These are phyloP conservation scores for Solanum chiquidenum DNA, from an alignment of 257 asterid genomes.

Conservation along the genomic window DNA sequence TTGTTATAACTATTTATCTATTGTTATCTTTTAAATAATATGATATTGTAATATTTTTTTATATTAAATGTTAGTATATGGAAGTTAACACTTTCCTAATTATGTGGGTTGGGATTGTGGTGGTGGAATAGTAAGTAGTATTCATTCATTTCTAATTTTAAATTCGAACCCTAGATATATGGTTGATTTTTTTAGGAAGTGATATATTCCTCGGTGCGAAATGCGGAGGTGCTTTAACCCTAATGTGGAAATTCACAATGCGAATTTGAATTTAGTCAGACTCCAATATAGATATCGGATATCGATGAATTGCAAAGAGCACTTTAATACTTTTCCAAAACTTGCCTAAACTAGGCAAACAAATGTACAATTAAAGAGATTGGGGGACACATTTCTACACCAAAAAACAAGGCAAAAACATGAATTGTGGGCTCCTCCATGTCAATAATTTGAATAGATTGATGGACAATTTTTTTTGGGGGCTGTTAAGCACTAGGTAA, in stretches of 20 bases:
- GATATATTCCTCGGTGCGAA: too few species aligned
- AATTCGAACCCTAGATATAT: not conserved
- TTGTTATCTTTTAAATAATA: not conserved
- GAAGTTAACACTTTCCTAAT: not conserved
- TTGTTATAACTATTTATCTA: too few species aligned
- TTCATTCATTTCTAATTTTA: not conserved
- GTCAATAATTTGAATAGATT: not conserved
- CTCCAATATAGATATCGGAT: accelerated
- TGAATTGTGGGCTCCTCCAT: not conserved
- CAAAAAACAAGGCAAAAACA: not conserved
- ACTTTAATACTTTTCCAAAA: not conserved
- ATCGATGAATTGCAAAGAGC: not conserved
- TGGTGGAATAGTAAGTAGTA: not conserved
- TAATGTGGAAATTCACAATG: not conserved
- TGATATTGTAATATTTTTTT: not conserved
- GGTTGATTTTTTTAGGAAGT: not conserved
- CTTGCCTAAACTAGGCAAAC: not conserved
- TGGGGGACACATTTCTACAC: not conserved
- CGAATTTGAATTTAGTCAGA: not conserved
- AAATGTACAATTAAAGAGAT: not conserved
- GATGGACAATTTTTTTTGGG: not conserved
- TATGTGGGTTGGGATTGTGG: not conserved
- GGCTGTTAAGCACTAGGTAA: not conserved
- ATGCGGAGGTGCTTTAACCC: not conserved
- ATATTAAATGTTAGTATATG: not conserved